Evolutionary conservation across 2,329 filamentous ascomycete genomes (phyloP), one percentile per base, ranked within the genome.

Genomic region (Neonectria punicea): DNA sequence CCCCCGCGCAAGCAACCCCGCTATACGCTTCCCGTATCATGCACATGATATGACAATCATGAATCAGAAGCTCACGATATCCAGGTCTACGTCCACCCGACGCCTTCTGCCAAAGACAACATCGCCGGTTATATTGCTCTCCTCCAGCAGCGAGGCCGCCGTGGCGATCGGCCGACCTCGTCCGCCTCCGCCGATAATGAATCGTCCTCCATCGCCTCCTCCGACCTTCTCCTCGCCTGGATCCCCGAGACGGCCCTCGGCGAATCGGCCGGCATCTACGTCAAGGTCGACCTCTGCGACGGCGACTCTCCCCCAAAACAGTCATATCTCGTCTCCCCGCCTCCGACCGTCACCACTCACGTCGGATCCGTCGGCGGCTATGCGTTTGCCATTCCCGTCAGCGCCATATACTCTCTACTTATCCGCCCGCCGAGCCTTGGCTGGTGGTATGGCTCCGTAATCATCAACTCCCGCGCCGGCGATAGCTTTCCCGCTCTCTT

Each of bases 371-470:
- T 89, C 53, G 94, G 94, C 4, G 88, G 92, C 53, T 98, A 97
- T 77, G 90, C 96, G 1, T 99, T 99, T 76, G 94, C 95, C 1
- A 87, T 99, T 6, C 96, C 96, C 1, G 87, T 98, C 32, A 93
- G 89, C 70, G 92, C 95, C 68, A 91, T 99, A 66, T 99, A 97
- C 80, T 97, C 93, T 30, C 85, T 99, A 5, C 85, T 97, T 8
- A 90, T 99, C 43, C 89, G 96, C 2, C 95, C 95, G 4, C 97
- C 96, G 5, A 98, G 93, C 77, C 81, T 97, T 8, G 97, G 96
- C 16, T 99, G 96, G 97, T 99, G 96, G 96, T 98, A 97, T 78
- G 96, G 96, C 36, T 97, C 94, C 68, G 81, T 99, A 30, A 91
- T 99, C 62, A 93, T 99, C 82, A 99, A 99, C 77, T 93, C 93